Conservation (phyloP, 805 yeast species). For the Pichia exigua region DNA sequence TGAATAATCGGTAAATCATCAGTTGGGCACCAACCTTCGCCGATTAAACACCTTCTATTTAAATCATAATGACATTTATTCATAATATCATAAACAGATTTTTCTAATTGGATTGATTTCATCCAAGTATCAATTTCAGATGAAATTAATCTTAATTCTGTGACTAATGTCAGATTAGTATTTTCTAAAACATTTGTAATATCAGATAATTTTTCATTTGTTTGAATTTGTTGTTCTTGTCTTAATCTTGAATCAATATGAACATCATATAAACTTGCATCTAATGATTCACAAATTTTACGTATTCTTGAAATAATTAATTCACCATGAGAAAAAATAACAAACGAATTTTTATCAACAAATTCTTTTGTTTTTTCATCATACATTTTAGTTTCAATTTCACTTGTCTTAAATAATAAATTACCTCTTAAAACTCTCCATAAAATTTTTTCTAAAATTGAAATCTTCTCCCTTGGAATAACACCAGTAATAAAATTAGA, state of each 20-base stretch:
- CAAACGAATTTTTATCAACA: conserved; percentile 72
- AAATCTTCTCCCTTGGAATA: conserved; percentile 61
- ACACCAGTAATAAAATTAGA: conserved; percentile 71
- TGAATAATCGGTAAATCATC: conserved; percentile 42
- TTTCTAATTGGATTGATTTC: conserved; percentile 44
- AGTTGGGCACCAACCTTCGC: conserved; percentile 70
- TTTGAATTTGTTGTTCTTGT: conserved; percentile 31
- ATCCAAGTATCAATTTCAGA: conserved; percentile 57
- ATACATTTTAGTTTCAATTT: conserved; percentile 59
- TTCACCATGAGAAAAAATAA: conserved; percentile 88
- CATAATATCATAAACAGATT: conserved; percentile 48
- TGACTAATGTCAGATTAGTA: conserved; percentile 46
- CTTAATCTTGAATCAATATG: conserved; percentile 36
- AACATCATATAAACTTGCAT: conserved; percentile 66
- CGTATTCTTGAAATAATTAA: conserved; percentile 62
- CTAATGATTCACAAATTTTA: conserved; percentile 84
- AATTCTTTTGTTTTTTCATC: conserved; percentile 50
- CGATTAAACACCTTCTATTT: conserved; percentile 56
- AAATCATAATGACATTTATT: conserved; percentile 64
- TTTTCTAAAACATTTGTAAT: conserved; percentile 41
- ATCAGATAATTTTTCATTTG: conserved; percentile 46
- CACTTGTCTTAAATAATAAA: conserved; percentile 65
- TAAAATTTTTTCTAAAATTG: conserved; percentile 67
- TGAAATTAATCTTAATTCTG: conserved; percentile 59
- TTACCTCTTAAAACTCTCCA: conserved; percentile 96